Base-by-base conservation (phyloP, 805 yeast genomes). In the Sugiyamaella mastotermitis region DNA sequence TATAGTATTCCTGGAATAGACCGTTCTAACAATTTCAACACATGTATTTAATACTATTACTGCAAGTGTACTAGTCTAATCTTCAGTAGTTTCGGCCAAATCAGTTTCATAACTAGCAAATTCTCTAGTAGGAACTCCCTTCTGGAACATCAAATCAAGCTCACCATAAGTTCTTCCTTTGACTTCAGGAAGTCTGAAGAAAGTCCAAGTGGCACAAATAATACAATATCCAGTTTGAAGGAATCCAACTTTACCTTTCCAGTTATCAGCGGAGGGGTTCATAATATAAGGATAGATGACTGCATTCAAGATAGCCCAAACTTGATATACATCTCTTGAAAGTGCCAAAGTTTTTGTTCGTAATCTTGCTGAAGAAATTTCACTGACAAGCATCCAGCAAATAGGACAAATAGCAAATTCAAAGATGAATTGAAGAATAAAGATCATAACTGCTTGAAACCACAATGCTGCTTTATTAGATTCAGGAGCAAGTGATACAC, bases 171-270 rank as follows among this genome's bases (percentile, higher is more conserved):
- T 73, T 55, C 78, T 66, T 34, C 68, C 70, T 47, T 65, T 64
- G 19, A 81, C 71, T 55, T 78, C 84, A 7, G 84, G 83, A 35
- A 76, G 60, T 35, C 71, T 68, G 55, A 72, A 68, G 55, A 59
- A 68, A 24, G 64, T 57, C 74, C 76, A 73, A 26, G 59, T 43
- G n/a, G n/a, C n/a, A n/a, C n/a, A n/a, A 5, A 66, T 14, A 14
- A 61, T 49, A 8, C 56, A 2, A 4, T 59, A 27, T 14, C 58
- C 52, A 9, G 52, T 49, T 0, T 65, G 75, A 41, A 72, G 59
- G 48, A 67, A 69, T 2, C 68, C 75, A 24, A 73, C 66, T 48
- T 71, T 71, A 11, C 70, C 72, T 23, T 68, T 65, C 66, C 67
- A 57, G 45, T 72, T 62, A 41, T 69, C 72, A 25, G 60, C 60